phyloP scores from a whole-genome alignment of 805 yeast species.

The Myxozyma mucilagina region DNA sequence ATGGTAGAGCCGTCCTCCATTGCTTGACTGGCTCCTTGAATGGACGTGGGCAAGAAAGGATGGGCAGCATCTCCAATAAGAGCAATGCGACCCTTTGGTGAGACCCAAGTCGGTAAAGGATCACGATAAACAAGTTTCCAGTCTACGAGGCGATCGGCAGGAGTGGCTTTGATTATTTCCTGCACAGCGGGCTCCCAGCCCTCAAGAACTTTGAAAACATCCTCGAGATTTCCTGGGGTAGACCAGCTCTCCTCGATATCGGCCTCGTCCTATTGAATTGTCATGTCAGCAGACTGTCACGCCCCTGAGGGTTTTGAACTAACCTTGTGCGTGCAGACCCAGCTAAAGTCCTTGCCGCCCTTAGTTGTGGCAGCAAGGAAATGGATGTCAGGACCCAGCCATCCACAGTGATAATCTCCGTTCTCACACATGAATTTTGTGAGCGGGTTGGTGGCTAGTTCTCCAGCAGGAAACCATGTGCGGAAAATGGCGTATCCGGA shows the following conservation, averaged over 20 bases:
- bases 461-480: slow-evolving; percentile 1
- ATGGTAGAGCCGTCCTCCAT: slow-evolving; percentile 5
- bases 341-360: slow-evolving; percentile 4
- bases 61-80: slow-evolving; percentile 3
- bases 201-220: background rate
- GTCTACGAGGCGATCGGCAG: background rate
- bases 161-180: slow-evolving; percentile 1
- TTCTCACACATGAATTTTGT: slow-evolving; percentile 7
- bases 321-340: slow-evolving; percentile 9
- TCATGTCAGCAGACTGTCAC: background rate
- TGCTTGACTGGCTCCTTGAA: slow-evolving; percentile 6
- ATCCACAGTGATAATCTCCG: slow-evolving; percentile 3
- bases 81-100: background rate
- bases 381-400: slow-evolving; percentile 4
- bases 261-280: background rate
- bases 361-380: slow-evolving; percentile 1
- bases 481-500: slow-evolving; percentile 8
- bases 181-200: slow-evolving; percentile 7
- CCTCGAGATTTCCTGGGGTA: slow-evolving; percentile 5
- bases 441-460: background rate
- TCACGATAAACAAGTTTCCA: slow-evolving; percentile 63
- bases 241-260: slow-evolving; percentile 8
- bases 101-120: slow-evolving; percentile 75
- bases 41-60: slow-evolving; percentile 1
- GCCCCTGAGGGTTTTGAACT: background rate